Conservation (phyloP, 192 early-diverging fungal genomes). For the Podila horticola region DNA sequence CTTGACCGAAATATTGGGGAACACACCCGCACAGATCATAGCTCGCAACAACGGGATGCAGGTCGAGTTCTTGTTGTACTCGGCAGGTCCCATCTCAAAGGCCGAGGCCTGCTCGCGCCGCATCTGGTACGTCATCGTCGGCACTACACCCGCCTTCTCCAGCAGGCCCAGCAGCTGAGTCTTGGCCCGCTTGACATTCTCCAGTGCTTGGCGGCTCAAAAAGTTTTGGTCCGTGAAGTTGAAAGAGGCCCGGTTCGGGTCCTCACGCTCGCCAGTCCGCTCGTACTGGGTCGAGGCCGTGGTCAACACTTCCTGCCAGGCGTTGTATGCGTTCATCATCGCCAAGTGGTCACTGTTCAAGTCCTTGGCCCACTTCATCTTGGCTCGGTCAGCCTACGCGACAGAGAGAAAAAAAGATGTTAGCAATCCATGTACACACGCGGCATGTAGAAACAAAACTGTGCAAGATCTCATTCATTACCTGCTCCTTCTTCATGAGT, state of each 20-base stretch:
- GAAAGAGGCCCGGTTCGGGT: slow-evolving; percentile 35
- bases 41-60: slow-evolving; percentile 73
- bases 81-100: slow-evolving; percentile 51
- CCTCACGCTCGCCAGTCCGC: slow-evolving; percentile 42
- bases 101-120: slow-evolving; percentile 23
- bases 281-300: slow-evolving; percentile 13
- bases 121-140: slow-evolving; percentile 42
- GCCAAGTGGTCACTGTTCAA: slow-evolving; percentile 57
- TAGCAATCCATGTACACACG: background rate
- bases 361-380: slow-evolving; percentile 54
- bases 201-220: slow-evolving; percentile 50
- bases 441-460: background rate
- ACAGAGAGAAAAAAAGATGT: background rate
- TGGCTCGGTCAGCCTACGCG: slow-evolving; percentile 46
- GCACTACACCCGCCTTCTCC: slow-evolving; percentile 55
- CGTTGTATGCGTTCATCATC: slow-evolving; percentile 58
- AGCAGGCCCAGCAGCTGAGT: slow-evolving; percentile 53
- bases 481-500: slow-evolving; percentile 44
- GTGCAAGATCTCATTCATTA: background rate
- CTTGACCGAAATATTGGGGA: slow-evolving; percentile 71
- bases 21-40: slow-evolving; percentile 85
- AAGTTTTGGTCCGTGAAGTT: slow-evolving; percentile 57
- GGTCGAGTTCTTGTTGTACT: slow-evolving; percentile 68
- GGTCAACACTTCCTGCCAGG: slow-evolving; percentile 52
- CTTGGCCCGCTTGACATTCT: slow-evolving; percentile 56